Conservation (phyloP, 257 asterid genomes). For the Ophiorrhiza pumila region DNA sequence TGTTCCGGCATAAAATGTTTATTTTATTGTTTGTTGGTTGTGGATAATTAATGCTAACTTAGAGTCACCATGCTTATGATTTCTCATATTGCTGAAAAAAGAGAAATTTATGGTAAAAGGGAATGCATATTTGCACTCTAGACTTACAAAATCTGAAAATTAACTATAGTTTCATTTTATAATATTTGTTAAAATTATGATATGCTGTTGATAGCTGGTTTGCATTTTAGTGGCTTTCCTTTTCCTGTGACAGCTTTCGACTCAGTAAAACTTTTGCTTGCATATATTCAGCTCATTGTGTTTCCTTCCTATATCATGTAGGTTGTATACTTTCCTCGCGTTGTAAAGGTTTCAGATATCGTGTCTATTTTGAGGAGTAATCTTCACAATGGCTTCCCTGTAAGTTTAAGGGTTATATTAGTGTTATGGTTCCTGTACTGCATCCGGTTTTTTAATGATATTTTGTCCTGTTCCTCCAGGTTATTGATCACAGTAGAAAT, state of each 20-base stretch:
- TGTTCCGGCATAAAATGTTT: neutral
- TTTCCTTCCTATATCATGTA: conserved; percentile 28
- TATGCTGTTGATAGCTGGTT: neutral
- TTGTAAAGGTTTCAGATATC: conserved; percentile 79
- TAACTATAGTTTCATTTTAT: neutral
- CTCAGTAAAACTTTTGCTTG: neutral
- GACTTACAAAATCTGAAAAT: neutral
- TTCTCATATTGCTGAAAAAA: neutral
- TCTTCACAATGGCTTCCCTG: conserved; percentile 92
- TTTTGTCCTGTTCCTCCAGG: conserved; percentile 41
- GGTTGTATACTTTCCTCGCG: conserved; percentile 92
- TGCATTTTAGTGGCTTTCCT: neutral
- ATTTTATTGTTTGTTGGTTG: neutral
- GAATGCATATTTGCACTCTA: neutral
- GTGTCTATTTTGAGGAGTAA: conserved; percentile 86
- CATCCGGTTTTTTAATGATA: conserved; percentile 15
- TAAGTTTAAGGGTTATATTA: conserved; percentile 36
- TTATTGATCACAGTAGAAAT: conserved; percentile 78
- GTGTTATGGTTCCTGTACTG: conserved; percentile 13
- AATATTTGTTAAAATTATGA: neutral
- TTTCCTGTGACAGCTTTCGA: neutral
- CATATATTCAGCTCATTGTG: conserved; percentile 18
- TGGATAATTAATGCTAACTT: neutral
- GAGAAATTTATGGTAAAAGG: neutral
- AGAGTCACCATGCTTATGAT: neutral